A percentile compares a stretch with the other conserved stretches of the same genome.
These are phyloP conservation scores for Periconia digitata DNA, from an alignment of 2,329 filamentous ascomycete species.

Conservation along the genomic window DNA sequence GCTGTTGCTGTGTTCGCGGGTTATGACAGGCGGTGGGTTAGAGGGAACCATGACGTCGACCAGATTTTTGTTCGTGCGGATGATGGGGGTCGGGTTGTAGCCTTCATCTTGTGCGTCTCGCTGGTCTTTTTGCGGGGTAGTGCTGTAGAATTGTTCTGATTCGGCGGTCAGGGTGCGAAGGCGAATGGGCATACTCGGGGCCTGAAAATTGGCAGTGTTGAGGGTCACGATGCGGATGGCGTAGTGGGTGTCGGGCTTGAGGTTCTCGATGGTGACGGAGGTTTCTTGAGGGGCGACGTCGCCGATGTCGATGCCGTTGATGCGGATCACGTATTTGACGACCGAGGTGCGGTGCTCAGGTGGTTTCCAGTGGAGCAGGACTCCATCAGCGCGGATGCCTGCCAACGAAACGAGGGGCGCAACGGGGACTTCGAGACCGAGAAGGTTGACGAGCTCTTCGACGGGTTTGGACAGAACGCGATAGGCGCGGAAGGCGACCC, in stretches of 20 bases:
- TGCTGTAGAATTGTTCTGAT: constrained; percentile 50
- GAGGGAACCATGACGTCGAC: constrained; percentile 64
- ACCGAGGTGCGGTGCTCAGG: constrained; percentile 68
- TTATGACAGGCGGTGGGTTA: constrained; percentile 61
- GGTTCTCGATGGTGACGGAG: constrained; percentile 85
- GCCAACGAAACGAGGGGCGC: constrained; percentile 87
- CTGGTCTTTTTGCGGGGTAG: constrained; percentile 54
- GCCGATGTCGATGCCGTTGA: constrained; percentile 91
- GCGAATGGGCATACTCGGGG: constrained; percentile 81
- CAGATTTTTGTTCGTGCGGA: constrained; percentile 54
- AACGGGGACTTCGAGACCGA: constrained; percentile 91
- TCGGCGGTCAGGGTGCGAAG: constrained; percentile 65
- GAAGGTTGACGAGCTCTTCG: constrained; percentile 83
- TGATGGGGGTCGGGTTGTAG: constrained; percentile 54
- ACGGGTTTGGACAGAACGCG: constrained; percentile 90
- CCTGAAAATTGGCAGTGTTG: constrained; percentile 88
- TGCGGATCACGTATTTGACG: constrained; percentile 85
- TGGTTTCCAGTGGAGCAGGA: constrained; percentile 87
- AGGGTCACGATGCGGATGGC: constrained; percentile 92
- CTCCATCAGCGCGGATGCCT: constrained; percentile 82
- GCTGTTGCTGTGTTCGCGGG: constrained; percentile 66
- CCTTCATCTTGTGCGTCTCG: constrained; percentile 44
- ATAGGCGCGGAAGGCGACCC: constrained; percentile 80
- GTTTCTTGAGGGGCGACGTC: constrained; percentile 80
- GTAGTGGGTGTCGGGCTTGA: constrained; percentile 86